Percentiles rank a stretch among this genome's conserved stretches.
Evolutionary conservation across 108 stramenopile species (phyloP).

Genomic region (Nitzschia putrida): DNA sequence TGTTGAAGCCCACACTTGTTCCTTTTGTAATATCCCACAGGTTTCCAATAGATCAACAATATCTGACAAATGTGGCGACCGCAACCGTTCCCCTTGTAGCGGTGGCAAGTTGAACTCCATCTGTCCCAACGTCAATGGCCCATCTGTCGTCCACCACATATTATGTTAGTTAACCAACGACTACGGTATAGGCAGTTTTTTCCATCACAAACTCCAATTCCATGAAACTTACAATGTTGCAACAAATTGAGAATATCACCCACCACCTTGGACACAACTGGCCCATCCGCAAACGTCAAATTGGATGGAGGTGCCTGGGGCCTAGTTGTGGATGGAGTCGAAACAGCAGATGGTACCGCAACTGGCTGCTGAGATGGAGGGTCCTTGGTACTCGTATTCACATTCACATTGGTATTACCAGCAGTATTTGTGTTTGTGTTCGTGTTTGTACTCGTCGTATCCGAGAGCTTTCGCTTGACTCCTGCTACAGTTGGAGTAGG

Average conservation of each 20-base stretch:
- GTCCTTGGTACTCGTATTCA: background rate
- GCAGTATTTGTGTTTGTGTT: background rate
- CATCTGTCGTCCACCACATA: constrained; percentile 20
- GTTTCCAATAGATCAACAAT: constrained; percentile 33
- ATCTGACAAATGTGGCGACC: constrained; percentile 8
- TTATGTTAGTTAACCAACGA: background rate
- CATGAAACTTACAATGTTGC: constrained; percentile 41
- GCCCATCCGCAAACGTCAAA: constrained; percentile 3
- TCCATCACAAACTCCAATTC: too few relatives aligned
- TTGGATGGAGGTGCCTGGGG: background rate
- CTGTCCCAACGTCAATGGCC: constrained; percentile 40
- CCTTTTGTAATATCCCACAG: constrained; percentile 24
- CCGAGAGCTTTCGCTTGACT: constrained; percentile 2
- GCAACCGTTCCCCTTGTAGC: constrained; percentile 12
- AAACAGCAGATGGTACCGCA: background rate
- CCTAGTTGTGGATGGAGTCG: background rate
- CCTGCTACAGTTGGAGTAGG: background rate
- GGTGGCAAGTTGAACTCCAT: constrained; percentile 48
- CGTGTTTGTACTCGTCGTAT: background rate
- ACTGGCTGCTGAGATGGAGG: background rate
- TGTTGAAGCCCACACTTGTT: background rate
- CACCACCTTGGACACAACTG: constrained; percentile 16
- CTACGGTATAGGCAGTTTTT: too few relatives aligned
- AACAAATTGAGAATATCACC: constrained; percentile 31
- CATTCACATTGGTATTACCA: background rate